A percentile compares a stretch with the other conserved stretches of the same genome.
Evolutionary conservation across 2,329 filamentous ascomycete species (phyloP).

Genomic region (Epichloe amarillans): DNA sequence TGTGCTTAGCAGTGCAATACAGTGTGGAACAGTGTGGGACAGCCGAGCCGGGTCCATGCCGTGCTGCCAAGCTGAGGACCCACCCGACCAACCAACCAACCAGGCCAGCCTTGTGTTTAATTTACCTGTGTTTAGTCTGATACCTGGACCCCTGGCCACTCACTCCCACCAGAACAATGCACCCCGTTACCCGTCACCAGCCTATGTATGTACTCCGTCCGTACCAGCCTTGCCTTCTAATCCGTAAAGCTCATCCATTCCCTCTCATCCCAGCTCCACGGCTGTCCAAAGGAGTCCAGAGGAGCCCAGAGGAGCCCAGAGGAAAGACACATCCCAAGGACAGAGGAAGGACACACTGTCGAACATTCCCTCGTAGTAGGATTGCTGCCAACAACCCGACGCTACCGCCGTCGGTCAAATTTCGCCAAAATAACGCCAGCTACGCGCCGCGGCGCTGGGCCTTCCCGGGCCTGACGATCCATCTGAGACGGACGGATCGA

Average conservation of each 20-base stretch:
- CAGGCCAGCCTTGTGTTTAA: background rate
- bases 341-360: background rate
- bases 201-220: background rate
- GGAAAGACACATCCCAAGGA: too few relatives aligned
- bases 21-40: too few relatives aligned
- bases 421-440: slow-evolving; percentile 1
- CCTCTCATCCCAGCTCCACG: background rate
- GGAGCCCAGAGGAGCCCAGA: too few relatives aligned
- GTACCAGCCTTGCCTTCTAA: background rate
- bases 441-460: slow-evolving; percentile 5
- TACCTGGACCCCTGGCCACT: background rate
- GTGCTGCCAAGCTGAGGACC: background rate
- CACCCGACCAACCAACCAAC: background rate
- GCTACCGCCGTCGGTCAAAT: background rate
- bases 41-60: too few relatives aligned
- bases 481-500: slow-evolving; percentile 2
- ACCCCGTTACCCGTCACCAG: background rate
- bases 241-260: background rate
- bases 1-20: too few relatives aligned
- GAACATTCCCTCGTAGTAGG: background rate
- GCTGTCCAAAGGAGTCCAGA: too few relatives aligned
- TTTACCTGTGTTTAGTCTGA: background rate
- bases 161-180: background rate
- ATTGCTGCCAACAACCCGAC: background rate
- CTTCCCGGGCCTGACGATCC: slow-evolving; percentile 2